Percentiles rank a stretch among this genome's conserved stretches.
phyloP scores from a whole-genome alignment of 148 eudicot genomes.

The Spergularia bocconei region DNA sequence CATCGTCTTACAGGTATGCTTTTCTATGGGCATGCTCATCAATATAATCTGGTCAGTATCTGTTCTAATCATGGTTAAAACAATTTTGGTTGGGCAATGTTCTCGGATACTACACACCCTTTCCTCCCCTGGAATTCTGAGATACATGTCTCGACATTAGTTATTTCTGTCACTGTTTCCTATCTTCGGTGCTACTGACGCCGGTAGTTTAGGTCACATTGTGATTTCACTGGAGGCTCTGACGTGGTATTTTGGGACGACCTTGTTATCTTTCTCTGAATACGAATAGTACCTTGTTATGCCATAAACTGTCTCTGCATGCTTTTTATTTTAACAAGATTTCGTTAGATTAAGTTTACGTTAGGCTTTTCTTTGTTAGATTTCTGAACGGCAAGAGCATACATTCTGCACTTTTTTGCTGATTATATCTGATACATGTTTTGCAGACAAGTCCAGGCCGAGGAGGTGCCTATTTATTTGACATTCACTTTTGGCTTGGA shows the following conservation, averaged over 20 bases:
- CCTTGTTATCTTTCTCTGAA: conserved; percentile 6
- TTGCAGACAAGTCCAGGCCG: conserved; percentile 76
- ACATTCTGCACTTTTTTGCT: conserved; percentile 1
- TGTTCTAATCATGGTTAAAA: conserved; percentile 8
- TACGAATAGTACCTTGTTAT: not conserved
- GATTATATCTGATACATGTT: conserved; percentile 8
- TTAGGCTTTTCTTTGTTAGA: not conserved
- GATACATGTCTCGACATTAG: conserved; percentile 3
- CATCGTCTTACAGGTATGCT: conserved; percentile 42
- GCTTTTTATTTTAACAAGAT: not conserved
- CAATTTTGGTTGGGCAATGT: not conserved
- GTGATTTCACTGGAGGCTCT: not conserved
- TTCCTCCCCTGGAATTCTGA: not conserved
- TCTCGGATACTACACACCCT: not conserved
- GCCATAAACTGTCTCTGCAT: not conserved
- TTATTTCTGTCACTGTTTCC: not conserved
- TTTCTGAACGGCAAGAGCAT: not conserved
- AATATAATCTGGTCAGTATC: no score
- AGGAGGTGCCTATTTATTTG: conserved; percentile 88
- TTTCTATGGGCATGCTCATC: not conserved
- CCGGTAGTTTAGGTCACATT: not conserved
- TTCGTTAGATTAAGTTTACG: not conserved
- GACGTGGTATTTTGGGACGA: not conserved
- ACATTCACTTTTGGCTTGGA: conserved; percentile 99
- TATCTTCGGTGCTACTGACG: not conserved